A percentile compares a stretch with the other conserved stretches of the same genome.
These are phyloP conservation scores for Patellifolia procumbens DNA, from an alignment of 179 eudicot genomes.

Conservation along the genomic window DNA sequence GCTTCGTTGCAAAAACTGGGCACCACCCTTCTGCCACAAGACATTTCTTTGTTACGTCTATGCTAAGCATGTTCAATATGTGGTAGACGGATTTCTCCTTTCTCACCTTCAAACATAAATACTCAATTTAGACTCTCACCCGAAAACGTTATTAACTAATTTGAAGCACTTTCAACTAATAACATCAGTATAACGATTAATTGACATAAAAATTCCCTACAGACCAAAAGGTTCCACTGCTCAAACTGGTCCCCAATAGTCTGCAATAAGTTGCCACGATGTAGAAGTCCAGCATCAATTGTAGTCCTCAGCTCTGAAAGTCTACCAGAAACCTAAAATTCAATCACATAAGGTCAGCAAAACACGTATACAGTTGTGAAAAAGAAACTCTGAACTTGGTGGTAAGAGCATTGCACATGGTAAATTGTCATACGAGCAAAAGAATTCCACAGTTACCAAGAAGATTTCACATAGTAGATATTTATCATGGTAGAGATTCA, in stretches of 20 bases:
- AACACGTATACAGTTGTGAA: not conserved
- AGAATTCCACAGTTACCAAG: not conserved
- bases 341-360: conserved; percentile 14
- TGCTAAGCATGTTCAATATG: conserved; percentile 70
- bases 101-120: conserved; percentile 43
- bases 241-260: conserved; percentile 72
- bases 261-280: conserved; percentile 62
- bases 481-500: not conserved
- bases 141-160: not conserved
- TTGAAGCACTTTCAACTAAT: not conserved
- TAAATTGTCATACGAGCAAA: not conserved
- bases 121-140: not conserved
- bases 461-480: not conserved
- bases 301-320: conserved; percentile 80
- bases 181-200: not conserved
- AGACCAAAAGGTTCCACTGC: conserved; percentile 80
- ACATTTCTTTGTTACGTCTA: conserved; percentile 79
- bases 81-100: conserved; percentile 63
- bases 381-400: not conserved
- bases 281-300: conserved; percentile 71
- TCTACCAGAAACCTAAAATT: conserved; percentile 70
- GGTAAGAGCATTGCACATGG: not conserved
- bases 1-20: conserved; percentile 64
- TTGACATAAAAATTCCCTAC: conserved; percentile 24
- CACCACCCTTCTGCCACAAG: conserved; percentile 90